Base-by-base conservation (phyloP, 2,329 filamentous ascomycete genomes). In the Colletotrichum sp. region DNA sequence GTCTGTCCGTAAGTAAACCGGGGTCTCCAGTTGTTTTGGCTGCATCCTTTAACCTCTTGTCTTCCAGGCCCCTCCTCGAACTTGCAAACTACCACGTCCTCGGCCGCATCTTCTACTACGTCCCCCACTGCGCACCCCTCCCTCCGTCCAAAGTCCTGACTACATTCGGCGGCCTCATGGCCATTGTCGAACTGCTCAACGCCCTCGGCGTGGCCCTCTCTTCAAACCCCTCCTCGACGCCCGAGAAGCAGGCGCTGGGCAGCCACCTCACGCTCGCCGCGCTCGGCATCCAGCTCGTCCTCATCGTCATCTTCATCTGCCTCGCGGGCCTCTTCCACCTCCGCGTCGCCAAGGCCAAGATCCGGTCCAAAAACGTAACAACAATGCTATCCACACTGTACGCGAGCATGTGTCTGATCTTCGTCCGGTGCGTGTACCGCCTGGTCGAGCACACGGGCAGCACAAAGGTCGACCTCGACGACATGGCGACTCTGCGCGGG, bases 61-160 rank as follows among this genome's bases (percentile, higher is more conserved):
- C 10, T 4, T 4, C 34, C 72, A 90, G 90, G 4, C 92, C 92
- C 0, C 84, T 94, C 6, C 89, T 93, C 67, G 91, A 92, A 76
- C 88, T 92, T 5, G 88, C 89, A 75, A 93, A 94, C 83, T 94
- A 94, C 82, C 89, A 92, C 79, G 86, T 93, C 75, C 89, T 94
- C 69, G 90, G 89, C 5, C 89, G 92, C 3, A 85, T 92, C 13
- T 86, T 94, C 30, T 90, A 89, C 83, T 94, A 93, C 82, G 86
- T 93, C 3, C 92, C 92, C 0, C 90, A 92, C 80, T 86, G 89
- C 69, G 86, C 92, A 0, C 92, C 92, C 0, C 81, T 91, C n/a
- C 85, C 87, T 18, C 86, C 89, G 0, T 83, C 83, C 71, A 83
- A 83, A 21, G 87, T 90, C 30, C 79, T 90, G 15, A 80, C 82